Evolutionary conservation across 441 rosid genomes (phyloP).

Genomic region (Geranium incanum): DNA sequence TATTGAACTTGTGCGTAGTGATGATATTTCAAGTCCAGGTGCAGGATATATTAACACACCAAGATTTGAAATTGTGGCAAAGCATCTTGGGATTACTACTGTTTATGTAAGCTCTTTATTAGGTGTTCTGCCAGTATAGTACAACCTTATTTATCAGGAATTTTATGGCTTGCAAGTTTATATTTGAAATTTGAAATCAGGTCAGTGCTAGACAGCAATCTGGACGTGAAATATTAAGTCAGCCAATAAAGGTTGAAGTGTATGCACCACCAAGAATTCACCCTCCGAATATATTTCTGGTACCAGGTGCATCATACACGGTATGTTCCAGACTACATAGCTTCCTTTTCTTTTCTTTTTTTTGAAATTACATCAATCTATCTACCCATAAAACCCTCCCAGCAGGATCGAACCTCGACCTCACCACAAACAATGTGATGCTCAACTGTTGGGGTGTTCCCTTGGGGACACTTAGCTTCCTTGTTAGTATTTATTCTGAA

Average conservation of each 20-base stretch:
- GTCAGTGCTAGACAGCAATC: slow-evolving; percentile 73
- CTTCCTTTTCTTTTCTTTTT: background rate
- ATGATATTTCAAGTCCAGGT: slow-evolving; percentile 34
- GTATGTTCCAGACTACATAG: slow-evolving; percentile 36
- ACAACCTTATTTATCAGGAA: slow-evolving; percentile 18
- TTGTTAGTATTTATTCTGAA: slow-evolving; percentile 8
- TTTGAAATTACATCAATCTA: too few relatives aligned
- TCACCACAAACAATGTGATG: too few relatives aligned
- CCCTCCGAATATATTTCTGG: slow-evolving; percentile 66
- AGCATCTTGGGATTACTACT: slow-evolving; percentile 69
- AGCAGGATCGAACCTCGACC: too few relatives aligned
- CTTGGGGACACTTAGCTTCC: background rate
- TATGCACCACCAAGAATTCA: slow-evolving; percentile 70
- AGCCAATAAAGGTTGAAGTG: slow-evolving; percentile 74
- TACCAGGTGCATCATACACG: slow-evolving; percentile 85
- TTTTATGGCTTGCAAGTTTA: slow-evolving; percentile 22
- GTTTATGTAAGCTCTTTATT: slow-evolving; percentile 55
- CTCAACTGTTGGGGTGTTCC: too few relatives aligned
- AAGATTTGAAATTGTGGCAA: slow-evolving; percentile 57
- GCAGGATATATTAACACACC: slow-evolving; percentile 38
- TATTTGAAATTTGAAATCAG: slow-evolving; percentile 37
- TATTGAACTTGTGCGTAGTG: slow-evolving; percentile 45
- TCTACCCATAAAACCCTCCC: too few relatives aligned
- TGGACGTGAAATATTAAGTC: slow-evolving; percentile 70
- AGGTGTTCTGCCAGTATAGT: slow-evolving; percentile 11